Percentiles rank a stretch among this genome's conserved stretches.
Evolutionary conservation across 306 rosid genomes (phyloP).

Genomic region (Cucurbita ficifolia): DNA sequence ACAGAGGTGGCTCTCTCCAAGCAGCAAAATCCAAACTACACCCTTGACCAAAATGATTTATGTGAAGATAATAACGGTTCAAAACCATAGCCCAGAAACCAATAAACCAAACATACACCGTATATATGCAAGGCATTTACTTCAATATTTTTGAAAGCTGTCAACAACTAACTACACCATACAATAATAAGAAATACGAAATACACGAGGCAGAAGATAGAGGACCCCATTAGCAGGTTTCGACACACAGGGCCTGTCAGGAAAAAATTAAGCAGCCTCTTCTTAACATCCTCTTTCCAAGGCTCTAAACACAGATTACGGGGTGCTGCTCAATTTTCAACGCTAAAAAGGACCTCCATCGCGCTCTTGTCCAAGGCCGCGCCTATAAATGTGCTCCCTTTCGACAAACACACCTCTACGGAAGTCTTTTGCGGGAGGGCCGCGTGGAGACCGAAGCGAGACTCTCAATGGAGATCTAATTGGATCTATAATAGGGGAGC

Average conservation of each 20-base stretch:
- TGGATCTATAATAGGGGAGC: conserved; percentile 56
- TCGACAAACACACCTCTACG: conserved; percentile 33
- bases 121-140: not conserved
- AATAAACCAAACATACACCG: not conserved
- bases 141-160: not conserved
- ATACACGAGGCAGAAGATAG: not conserved
- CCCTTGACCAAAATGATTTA: not conserved
- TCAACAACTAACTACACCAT: not conserved
- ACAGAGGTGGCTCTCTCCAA: not conserved
- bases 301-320: not conserved
- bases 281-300: not conserved
- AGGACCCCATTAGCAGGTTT: not conserved
- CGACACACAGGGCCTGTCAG: not conserved
- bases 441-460: not conserved
- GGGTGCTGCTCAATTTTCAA: not conserved
- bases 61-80: not conserved
- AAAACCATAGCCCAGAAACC: not conserved
- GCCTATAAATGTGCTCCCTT: conserved; percentile 23
- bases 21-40: too few relatives aligned
- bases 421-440: conserved; percentile 44
- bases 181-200: not conserved
- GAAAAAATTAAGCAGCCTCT: not conserved
- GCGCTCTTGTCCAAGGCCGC: conserved; percentile 25
- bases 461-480: not conserved
- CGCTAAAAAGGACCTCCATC: conserved; percentile 49